phyloP scores from a whole-genome alignment of 768 basidiomycete genomes.

The Suillus alpinus region DNA sequence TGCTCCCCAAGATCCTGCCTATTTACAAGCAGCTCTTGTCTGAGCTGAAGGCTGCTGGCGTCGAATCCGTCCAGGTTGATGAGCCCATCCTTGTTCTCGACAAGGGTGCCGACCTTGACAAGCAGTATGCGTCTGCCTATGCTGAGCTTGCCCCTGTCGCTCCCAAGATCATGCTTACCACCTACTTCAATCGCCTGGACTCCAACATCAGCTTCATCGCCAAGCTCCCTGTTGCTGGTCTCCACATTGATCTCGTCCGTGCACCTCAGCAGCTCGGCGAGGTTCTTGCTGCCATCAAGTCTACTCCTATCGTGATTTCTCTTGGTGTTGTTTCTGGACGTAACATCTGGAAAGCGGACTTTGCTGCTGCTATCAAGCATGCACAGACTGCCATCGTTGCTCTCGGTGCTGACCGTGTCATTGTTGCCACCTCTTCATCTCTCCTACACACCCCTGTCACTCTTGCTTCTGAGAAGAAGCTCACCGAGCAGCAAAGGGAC shows the following conservation, averaged over 20 bases:
- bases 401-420: constrained; percentile 85
- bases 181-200: constrained; percentile 97
- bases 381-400: constrained; percentile 81
- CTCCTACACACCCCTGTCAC: constrained; percentile 98
- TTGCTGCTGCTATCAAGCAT: constrained; percentile 74
- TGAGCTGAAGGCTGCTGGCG: constrained; percentile 91
- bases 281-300: constrained; percentile 80
- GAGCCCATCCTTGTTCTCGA: constrained; percentile 97
- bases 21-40: constrained; percentile 88
- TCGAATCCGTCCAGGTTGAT: constrained; percentile 92
- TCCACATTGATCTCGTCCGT: constrained; percentile 96
- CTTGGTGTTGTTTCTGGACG: constrained; percentile 97
- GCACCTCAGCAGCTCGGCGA: constrained; percentile 86
- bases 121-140: constrained; percentile 80
- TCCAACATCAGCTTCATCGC: constrained; percentile 83
- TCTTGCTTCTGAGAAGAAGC: constrained; percentile 86
- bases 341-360: constrained; percentile 99
- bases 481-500: constrained; percentile 85
- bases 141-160: constrained; percentile 75
- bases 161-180: constrained; percentile 91
- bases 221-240: constrained; percentile 88
- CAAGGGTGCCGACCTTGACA: constrained; percentile 69
- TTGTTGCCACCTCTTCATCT: constrained; percentile 94
- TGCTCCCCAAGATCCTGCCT: constrained; percentile 86
- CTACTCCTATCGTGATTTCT: constrained; percentile 78